Evolutionary conservation across 2,329 filamentous ascomycete species (phyloP), one percentile per base, ranked within the genome.

Genomic region (Aspergillus fischeri): DNA sequence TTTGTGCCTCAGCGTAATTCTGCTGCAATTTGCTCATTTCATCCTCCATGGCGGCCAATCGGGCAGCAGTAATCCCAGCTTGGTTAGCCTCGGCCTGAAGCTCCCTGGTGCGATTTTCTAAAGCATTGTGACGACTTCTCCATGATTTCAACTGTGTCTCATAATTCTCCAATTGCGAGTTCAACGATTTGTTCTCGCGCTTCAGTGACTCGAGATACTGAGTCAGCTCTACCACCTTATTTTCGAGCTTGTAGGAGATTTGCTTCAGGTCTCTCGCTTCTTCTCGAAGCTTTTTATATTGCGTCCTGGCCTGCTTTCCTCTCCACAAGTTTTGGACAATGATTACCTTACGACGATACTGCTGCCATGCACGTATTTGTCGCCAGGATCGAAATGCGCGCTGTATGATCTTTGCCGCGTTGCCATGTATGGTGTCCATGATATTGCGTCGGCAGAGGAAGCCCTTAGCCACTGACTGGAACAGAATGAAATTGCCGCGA

Each of bases 181-280:
- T 82, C 60, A 99, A 83, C 57, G 85, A 84, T 81, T 96, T 97
- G 84, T 99, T 99, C 78, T 96, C 91, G 61, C 88, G 85, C 80
- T 96, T 96, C 83, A 96, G 89, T 9, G 91, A 88, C 64, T 94
- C 92, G 67, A 99, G 78, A 51, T 89, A 91, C 75, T 99, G 94
- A 1, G 94, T 99, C 69, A 99, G 84, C 79, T 99, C 94, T 61
- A 99, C 91, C 61, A 99, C 94, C 86, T 99, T 99, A 83, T 99
- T 97, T 76, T 99, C 94, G 67, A 99, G 81, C 81, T 96, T 97
- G 82, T 99, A 99, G 2, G 94, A 97, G 66, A 99, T 99, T 77
- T 97, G 93, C 82, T 97, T 97, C 74, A 99, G 85, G 80, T 99
- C 95, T 71, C 94, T 90, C 63, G 94, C 94, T 77, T 99, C 94